Conservation (phyloP, 1,139 yeast species). For the Protomyces macrosporus region DNA sequence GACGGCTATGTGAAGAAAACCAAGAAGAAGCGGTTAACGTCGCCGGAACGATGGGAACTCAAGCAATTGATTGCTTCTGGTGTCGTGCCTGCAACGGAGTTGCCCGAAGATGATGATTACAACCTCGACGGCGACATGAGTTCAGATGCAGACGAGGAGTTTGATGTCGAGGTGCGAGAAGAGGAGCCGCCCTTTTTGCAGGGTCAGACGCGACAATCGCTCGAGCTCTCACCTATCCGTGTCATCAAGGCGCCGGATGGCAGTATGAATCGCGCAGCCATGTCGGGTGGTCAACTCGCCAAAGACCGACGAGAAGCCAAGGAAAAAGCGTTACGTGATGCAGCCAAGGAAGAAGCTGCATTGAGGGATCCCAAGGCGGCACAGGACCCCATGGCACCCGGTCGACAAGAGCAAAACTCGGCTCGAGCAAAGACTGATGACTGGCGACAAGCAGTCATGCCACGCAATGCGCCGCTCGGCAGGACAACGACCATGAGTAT, state of each 20-base stretch:
- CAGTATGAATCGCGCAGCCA: slow-evolving; percentile 68
- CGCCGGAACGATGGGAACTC: slow-evolving; percentile 90
- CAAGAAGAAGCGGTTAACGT: slow-evolving; percentile 51
- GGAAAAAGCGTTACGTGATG: slow-evolving; percentile 47
- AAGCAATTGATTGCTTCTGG: slow-evolving; percentile 79
- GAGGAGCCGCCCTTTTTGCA: slow-evolving; percentile 67
- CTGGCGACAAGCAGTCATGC: slow-evolving; percentile 48
- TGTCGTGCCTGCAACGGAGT: slow-evolving; percentile 60
- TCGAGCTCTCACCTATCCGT: slow-evolving; percentile 51
- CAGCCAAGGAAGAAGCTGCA: slow-evolving; percentile 40
- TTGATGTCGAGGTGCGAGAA: slow-evolving; percentile 68
- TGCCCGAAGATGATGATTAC: slow-evolving; percentile 61
- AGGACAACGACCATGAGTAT: slow-evolving; percentile 52
- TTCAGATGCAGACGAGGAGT: slow-evolving; percentile 49
- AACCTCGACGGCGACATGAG: slow-evolving; percentile 38
- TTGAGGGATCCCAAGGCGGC: slow-evolving; percentile 32
- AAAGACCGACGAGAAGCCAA: slow-evolving; percentile 60
- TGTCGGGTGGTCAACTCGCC: slow-evolving; percentile 67
- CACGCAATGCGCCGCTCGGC: slow-evolving; percentile 49
- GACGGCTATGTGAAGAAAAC: neutral
- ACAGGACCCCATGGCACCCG: slow-evolving; percentile 33
- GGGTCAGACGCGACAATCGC: slow-evolving; percentile 48
- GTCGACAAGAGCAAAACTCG: neutral
- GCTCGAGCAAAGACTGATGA: slow-evolving; percentile 36
- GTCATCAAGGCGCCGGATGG: slow-evolving; percentile 73